Evolutionary conservation across 2,329 filamentous ascomycete species (phyloP).

Genomic region (Ophiostoma tasmaniense): DNA sequence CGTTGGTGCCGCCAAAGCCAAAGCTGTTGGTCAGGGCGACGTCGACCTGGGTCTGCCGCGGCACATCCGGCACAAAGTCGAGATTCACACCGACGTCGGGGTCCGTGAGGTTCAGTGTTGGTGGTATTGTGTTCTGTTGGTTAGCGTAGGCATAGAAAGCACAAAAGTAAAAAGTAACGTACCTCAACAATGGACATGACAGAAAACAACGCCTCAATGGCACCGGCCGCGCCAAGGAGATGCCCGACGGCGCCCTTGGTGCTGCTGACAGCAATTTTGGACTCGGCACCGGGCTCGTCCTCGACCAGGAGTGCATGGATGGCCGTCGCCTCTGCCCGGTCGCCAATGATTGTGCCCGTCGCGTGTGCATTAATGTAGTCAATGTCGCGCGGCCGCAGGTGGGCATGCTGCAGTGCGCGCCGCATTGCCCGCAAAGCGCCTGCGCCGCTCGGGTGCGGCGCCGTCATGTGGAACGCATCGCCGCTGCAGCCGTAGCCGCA

Average conservation of each 20-base stretch:
- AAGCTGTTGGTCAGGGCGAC: conserved; percentile 91
- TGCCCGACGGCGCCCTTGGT: conserved; percentile 92
- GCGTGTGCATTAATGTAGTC: conserved; percentile 96
- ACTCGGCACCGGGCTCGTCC: conserved; percentile 37
- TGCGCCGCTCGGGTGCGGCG: conserved; percentile 71
- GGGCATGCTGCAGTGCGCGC: conserved; percentile 65
- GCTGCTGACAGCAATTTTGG: conserved; percentile 68
- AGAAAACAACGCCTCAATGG: conserved; percentile 80
- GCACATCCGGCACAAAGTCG: conserved; percentile 69
- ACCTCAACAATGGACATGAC: conserved; percentile 73
- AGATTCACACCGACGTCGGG: conserved; percentile 62
- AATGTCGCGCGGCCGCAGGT: conserved; percentile 58
- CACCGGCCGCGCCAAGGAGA: conserved; percentile 81
- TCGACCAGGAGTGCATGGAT: conserved; percentile 71
- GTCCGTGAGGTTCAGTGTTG: conserved; percentile 72
- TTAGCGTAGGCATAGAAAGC: not conserved
- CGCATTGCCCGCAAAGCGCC: conserved; percentile 83
- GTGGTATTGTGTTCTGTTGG: conserved; percentile 64
- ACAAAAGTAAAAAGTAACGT: conserved; percentile 24
- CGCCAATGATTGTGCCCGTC: conserved; percentile 77
- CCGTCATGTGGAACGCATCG: conserved; percentile 90
- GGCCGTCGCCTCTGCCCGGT: conserved; percentile 77
- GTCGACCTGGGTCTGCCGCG: conserved; percentile 62
- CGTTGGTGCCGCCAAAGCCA: conserved; percentile 95
- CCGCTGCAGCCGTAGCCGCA: conserved; percentile 83